phyloP scores from a whole-genome alignment of 208 protist species.

The Wallacemonas sp. region DNA sequence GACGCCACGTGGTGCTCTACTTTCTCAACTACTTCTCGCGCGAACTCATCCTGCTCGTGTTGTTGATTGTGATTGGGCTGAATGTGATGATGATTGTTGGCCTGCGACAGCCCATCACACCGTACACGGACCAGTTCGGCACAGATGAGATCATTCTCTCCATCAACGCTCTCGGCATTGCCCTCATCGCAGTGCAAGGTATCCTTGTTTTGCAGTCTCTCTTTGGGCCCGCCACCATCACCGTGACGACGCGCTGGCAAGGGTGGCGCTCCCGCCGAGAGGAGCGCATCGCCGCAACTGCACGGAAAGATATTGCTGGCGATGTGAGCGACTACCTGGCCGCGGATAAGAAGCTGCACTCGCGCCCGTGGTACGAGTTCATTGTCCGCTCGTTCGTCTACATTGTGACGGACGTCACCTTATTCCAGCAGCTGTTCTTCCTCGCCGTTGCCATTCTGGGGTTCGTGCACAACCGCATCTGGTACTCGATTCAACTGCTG shows the following conservation, averaged over 20 bases:
- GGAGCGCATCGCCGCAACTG: conserved; percentile 22
- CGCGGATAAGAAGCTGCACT: conserved; percentile 15
- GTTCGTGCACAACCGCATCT: conserved; percentile 54
- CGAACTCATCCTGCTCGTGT: conserved; percentile 39
- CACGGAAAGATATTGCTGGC: conserved; percentile 32
- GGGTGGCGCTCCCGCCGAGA: conserved; percentile 33
- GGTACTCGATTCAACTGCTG: conserved; percentile 61
- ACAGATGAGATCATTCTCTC: conserved; percentile 20
- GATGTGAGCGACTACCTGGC: conserved; percentile 27
- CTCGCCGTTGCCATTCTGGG: conserved; percentile 53
- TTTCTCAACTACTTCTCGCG: conserved; percentile 44
- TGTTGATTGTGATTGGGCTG: conserved; percentile 43
- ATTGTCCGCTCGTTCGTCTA: conserved; percentile 22
- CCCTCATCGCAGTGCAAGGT: conserved; percentile 39
- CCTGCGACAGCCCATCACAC: conserved; percentile 36
- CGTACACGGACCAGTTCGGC: conserved; percentile 21
- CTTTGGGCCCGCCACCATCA: conserved; percentile 37
- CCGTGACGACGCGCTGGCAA: conserved; percentile 39
- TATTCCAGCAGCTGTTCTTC: conserved; percentile 44
- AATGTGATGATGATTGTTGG: conserved; percentile 56
- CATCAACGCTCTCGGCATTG: conserved; percentile 35
- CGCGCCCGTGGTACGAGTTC: conserved; percentile 20
- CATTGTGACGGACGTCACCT: conserved; percentile 24
- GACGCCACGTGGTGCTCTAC: conserved; percentile 26
- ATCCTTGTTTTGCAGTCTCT: conserved; percentile 38